A percentile compares a stretch with the other conserved stretches of the same genome.
Evolutionary conservation across 2,329 filamentous ascomycete species (phyloP).

Genomic region (Colletotrichum chlorophyti): DNA sequence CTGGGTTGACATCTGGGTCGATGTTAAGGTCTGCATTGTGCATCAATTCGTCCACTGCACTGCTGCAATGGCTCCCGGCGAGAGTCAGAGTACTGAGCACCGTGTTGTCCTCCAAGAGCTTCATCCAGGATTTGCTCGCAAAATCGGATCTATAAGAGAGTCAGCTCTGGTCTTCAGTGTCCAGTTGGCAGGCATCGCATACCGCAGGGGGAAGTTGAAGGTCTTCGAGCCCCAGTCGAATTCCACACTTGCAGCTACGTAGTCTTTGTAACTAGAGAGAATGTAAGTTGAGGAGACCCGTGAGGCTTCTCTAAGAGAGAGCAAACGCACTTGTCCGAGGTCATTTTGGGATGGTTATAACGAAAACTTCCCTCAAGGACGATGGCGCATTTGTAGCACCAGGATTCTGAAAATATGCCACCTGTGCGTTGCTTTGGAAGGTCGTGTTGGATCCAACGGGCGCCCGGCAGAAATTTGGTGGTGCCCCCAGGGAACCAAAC

Average conservation of each 20-base stretch:
- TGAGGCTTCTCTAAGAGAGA: not conserved
- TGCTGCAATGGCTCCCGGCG: constrained; percentile 4
- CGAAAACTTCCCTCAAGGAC: not conserved
- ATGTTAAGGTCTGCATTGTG: not conserved
- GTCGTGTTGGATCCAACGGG: not conserved
- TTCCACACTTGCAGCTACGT: not conserved
- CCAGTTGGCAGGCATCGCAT: no score
- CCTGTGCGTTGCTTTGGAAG: not conserved
- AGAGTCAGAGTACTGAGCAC: constrained; percentile 1
- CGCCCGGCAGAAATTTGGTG: not conserved
- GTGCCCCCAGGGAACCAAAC: not conserved
- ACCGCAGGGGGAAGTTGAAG: no score
- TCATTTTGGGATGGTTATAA: not conserved
- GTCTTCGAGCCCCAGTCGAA: not conserved
- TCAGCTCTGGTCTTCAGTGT: no score
- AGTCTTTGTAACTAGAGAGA: not conserved
- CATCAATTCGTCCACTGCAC: not conserved
- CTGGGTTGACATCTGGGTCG: not conserved
- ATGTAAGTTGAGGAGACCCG: not conserved
- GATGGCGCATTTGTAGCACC: not conserved
- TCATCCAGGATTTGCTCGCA: constrained; percentile 6
- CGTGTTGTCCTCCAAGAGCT: not conserved
- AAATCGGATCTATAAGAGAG: not conserved
- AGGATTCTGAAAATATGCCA: not conserved
- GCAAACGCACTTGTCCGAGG: not conserved